These are phyloP conservation scores for Rehmannia glutinosa DNA, from an alignment of 257 asterid species.

Conservation along the genomic window DNA sequence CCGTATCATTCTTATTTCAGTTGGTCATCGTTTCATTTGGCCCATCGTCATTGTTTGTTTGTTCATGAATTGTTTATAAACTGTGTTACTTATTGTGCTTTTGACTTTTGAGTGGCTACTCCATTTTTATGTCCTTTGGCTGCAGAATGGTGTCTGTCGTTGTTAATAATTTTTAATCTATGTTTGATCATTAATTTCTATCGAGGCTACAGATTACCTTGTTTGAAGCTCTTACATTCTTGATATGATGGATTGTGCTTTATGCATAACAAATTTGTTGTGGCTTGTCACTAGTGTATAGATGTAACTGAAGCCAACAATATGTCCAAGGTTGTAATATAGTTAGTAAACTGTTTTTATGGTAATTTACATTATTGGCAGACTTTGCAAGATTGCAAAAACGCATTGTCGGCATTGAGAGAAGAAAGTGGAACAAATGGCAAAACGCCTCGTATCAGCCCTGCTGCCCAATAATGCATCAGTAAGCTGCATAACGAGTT, in stretches of 20 bases:
- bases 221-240: not conserved
- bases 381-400: slow-evolving; percentile 71
- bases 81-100: not conserved
- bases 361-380: slow-evolving; percentile 23
- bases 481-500: slow-evolving; percentile 53
- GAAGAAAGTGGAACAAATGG: slow-evolving; percentile 33
- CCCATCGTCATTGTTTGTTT: not conserved
- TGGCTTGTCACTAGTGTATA: not conserved
- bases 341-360: not conserved
- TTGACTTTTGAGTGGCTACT: not conserved
- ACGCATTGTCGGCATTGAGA: slow-evolving; percentile 33
- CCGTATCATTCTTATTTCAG: too few relatives aligned
- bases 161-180: too few relatives aligned
- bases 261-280: not conserved
- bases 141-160: too few relatives aligned
- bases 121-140: not conserved
- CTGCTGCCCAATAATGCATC: slow-evolving; percentile 52
- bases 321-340: not conserved
- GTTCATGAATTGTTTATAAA: not conserved
- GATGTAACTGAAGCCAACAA: not conserved
- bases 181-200: too few relatives aligned
- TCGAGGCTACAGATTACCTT: not conserved
- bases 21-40: slow-evolving; percentile 9
- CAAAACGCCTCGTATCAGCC: slow-evolving; percentile 32
- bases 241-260: not conserved